A percentile compares a stretch with the other conserved stretches of the same genome.
Conservation (phyloP, 2,329 filamentous ascomycete genomes). For the Coniella vitis region DNA sequence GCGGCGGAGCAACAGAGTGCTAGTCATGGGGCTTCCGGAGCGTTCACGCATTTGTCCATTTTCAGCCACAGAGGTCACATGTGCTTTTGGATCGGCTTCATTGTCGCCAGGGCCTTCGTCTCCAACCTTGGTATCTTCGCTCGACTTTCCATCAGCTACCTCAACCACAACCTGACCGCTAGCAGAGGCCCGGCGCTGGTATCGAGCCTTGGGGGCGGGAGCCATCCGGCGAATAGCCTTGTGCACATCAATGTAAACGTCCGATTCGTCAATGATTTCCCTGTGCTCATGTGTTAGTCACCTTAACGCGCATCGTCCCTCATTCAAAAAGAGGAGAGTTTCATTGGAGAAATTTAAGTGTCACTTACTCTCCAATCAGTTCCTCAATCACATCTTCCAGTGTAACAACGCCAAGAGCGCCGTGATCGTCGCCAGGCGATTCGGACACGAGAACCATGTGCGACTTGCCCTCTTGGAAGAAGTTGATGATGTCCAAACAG, state of each 20-base stretch:
- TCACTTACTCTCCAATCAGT: constrained; percentile 85
- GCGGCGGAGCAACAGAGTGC: constrained; percentile 54
- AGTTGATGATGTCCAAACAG: constrained; percentile 97
- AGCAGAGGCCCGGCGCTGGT: constrained; percentile 31
- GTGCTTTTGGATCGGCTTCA: constrained; percentile 24
- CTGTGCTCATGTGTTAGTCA: constrained; percentile 34
- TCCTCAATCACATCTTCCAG: constrained; percentile 98
- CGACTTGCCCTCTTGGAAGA: constrained; percentile 98
- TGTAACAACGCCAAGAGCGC: constrained; percentile 88
- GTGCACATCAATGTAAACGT: constrained; percentile 97
- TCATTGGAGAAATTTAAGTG: not conserved
- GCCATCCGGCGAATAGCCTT: constrained; percentile 89
- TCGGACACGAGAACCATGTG: constrained; percentile 98
- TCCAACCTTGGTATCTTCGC: constrained; percentile 22
- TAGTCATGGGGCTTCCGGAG: constrained; percentile 40
- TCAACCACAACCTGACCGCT: constrained; percentile 14
- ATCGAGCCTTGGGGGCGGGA: constrained; percentile 72
- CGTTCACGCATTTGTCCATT: constrained; percentile 32
- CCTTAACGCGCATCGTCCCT: not conserved
- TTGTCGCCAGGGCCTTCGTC: constrained; percentile 21
- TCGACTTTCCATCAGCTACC: constrained; percentile 18
- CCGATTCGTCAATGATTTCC: constrained; percentile 98
- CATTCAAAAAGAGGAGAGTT: no score
- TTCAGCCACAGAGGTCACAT: constrained; percentile 30
- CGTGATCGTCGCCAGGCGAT: constrained; percentile 79